These are phyloP conservation scores for Boletus rex-veris DNA, from an alignment of 768 basidiomycete genomes.

Conservation along the genomic window DNA sequence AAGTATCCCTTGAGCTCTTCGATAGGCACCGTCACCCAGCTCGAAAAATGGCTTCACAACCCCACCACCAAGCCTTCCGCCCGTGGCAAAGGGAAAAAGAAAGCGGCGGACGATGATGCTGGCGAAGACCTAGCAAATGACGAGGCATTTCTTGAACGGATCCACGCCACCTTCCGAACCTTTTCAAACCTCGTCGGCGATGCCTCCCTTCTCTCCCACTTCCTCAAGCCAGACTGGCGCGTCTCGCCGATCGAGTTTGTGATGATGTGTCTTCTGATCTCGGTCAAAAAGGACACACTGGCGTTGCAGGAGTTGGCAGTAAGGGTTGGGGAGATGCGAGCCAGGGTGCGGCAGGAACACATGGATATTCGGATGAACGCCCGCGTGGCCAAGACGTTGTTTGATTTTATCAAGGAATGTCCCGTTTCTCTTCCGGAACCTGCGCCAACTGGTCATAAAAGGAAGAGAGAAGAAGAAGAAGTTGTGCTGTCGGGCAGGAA, in stretches of 20 bases:
- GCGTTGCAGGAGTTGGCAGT: slow-evolving; percentile 39
- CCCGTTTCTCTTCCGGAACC: background rate
- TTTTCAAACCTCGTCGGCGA: slow-evolving; percentile 46
- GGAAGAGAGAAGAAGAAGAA: slow-evolving; percentile 28
- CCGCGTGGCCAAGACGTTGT: slow-evolving; percentile 52
- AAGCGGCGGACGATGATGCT: slow-evolving; percentile 5
- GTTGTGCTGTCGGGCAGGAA: slow-evolving; percentile 1
- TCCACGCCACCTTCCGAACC: slow-evolving; percentile 44
- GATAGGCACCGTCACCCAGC: slow-evolving; percentile 32
- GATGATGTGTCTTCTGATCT: slow-evolving; percentile 51
- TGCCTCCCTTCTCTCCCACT: slow-evolving; percentile 30
- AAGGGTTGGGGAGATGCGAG: slow-evolving; percentile 51
- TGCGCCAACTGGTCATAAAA: slow-evolving; percentile 6
- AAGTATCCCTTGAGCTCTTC: slow-evolving; percentile 34
- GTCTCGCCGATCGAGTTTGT: slow-evolving; percentile 72
- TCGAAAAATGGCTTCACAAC: slow-evolving; percentile 50
- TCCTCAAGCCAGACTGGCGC: slow-evolving; percentile 42
- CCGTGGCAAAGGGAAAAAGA: slow-evolving; percentile 21
- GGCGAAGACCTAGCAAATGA: slow-evolving; percentile 27
- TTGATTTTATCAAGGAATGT: slow-evolving; percentile 45
- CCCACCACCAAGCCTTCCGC: slow-evolving; percentile 9
- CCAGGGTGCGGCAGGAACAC: slow-evolving; percentile 50
- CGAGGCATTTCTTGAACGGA: slow-evolving; percentile 31
- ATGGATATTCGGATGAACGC: slow-evolving; percentile 65
- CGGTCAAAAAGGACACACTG: slow-evolving; percentile 42